Evolutionary conservation across 192 early-diverging fungal genomes (phyloP).

Genomic region (Umbelopsis ramanniana): DNA sequence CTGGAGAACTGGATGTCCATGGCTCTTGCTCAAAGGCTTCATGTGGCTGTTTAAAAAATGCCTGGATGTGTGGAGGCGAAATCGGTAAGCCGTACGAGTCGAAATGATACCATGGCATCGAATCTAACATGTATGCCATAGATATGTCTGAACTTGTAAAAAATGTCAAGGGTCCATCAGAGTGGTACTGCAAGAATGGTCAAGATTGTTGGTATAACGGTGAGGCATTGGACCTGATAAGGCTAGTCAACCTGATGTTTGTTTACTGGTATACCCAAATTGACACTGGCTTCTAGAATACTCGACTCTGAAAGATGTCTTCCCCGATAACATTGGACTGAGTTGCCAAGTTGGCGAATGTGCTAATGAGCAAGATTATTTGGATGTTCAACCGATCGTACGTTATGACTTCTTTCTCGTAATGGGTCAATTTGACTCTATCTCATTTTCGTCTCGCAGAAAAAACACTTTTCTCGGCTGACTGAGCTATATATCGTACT

Average conservation of each 20-base stretch:
- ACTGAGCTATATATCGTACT: slow-evolving; percentile 28
- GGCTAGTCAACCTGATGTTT: not conserved
- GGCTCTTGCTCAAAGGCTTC: slow-evolving; percentile 66
- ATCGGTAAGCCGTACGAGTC: slow-evolving; percentile 30
- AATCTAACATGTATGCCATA: not conserved
- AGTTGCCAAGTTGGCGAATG: slow-evolving; percentile 84
- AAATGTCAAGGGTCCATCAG: slow-evolving; percentile 41
- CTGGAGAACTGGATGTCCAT: slow-evolving; percentile 35
- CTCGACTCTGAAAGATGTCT: slow-evolving; percentile 38
- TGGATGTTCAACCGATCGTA: slow-evolving; percentile 38
- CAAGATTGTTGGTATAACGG: slow-evolving; percentile 46
- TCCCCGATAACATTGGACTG: slow-evolving; percentile 65
- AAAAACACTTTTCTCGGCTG: slow-evolving; percentile 27
- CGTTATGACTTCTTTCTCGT: not conserved
- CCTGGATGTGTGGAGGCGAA: slow-evolving; percentile 82
- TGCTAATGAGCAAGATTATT: slow-evolving; percentile 43
- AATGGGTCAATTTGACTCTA: not conserved
- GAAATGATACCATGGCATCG: not conserved
- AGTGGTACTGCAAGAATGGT: slow-evolving; percentile 41
- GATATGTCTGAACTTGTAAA: slow-evolving; percentile 43
- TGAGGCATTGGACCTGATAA: not conserved
- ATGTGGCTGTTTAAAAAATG: slow-evolving; percentile 77
- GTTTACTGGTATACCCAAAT: not conserved
- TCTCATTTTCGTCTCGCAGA: not conserved
- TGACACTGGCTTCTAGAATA: slow-evolving; percentile 30